Conservation (phyloP, 2,329 filamentous ascomycete species). For the Cladosporium sp. region DNA sequence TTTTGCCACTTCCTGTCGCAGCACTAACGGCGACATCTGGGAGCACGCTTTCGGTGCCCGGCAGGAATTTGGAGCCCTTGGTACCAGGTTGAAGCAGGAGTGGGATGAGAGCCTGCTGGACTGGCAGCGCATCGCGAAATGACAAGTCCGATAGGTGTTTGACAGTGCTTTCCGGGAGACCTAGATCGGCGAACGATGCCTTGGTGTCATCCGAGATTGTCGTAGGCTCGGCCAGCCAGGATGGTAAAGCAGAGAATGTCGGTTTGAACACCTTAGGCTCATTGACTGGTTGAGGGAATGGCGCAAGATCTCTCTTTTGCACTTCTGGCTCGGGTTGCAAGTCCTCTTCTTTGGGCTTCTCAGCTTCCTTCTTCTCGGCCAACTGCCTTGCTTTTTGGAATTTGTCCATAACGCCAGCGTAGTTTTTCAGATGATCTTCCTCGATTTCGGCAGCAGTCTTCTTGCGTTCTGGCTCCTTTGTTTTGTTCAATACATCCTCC, state of each 20-base stretch:
- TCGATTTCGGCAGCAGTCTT: constrained; percentile 25
- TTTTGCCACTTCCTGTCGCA: constrained; percentile 93
- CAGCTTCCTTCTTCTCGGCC: constrained; percentile 1
- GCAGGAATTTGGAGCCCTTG: constrained; percentile 21
- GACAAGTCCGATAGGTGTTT: constrained; percentile 62
- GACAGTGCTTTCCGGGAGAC: constrained; percentile 56
- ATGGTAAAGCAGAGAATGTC: constrained; percentile 71
- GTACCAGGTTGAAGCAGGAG: constrained; percentile 62
- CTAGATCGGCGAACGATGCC: constrained; percentile 59
- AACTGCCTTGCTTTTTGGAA: constrained; percentile 41
- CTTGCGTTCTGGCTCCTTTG: constrained; percentile 28
- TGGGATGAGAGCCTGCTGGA: constrained; percentile 76
- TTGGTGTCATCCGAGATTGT: constrained; percentile 58
- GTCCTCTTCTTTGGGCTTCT: constrained; percentile 1
- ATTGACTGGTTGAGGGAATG: constrained; percentile 72
- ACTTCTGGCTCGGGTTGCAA: constrained; percentile 25
- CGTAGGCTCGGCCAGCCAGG: constrained; percentile 75
- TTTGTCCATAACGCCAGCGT: constrained; percentile 38
- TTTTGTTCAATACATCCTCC: constrained; percentile 23
- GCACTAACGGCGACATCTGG: constrained; percentile 84
- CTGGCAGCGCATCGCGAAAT: constrained; percentile 67
- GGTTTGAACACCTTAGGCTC: constrained; percentile 55
- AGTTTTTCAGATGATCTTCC: constrained; percentile 27
- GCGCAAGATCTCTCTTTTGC: constrained; percentile 57
- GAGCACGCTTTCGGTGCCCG: constrained; percentile 25